These are phyloP conservation scores for Agapanthus africanus DNA, from an alignment of 106 monocot genomes.

Conservation along the genomic window DNA sequence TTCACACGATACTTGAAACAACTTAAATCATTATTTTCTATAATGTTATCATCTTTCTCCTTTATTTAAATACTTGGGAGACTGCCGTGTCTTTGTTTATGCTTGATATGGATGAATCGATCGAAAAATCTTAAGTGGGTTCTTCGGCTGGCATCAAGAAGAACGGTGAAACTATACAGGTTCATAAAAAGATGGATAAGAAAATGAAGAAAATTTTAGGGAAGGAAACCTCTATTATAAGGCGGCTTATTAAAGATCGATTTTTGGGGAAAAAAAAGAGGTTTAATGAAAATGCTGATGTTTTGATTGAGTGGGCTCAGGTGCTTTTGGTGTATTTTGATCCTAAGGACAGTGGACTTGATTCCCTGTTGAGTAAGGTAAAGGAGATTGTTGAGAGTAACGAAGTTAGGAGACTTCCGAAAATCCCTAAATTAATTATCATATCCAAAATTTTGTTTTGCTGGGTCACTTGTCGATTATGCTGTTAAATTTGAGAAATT, in stretches of 20 bases:
- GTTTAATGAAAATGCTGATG: conserved; percentile 15
- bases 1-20: too few relatives aligned
- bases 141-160: conserved; percentile 11
- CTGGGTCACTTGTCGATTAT: too few relatives aligned
- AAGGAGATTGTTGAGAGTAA: conserved; percentile 97
- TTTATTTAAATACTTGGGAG: too few relatives aligned
- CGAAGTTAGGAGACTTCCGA: conserved; percentile 90
- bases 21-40: too few relatives aligned
- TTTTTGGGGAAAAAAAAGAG: conserved; percentile 11
- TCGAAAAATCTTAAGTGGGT: conserved; percentile 42
- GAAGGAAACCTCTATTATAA: conserved; percentile 52
- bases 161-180: conserved; percentile 46
- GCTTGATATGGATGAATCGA: conserved; percentile 66
- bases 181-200: conserved; percentile 66
- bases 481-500: too few relatives aligned
- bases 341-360: conserved; percentile 42
- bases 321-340: conserved; percentile 55
- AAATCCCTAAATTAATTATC: conserved; percentile 98
- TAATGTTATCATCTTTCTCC: too few relatives aligned
- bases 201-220: conserved; percentile 77
- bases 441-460: too few relatives aligned
- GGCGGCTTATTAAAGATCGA: conserved; percentile 44
- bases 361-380: conserved; percentile 38
- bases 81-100: conserved; percentile 54
- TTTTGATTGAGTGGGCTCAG: conserved; percentile 31